Percentiles rank a stretch among this genome's conserved stretches.
These are phyloP conservation scores for Dipteronia dyeriana DNA, from an alignment of 345 rosid genomes.

Conservation along the genomic window DNA sequence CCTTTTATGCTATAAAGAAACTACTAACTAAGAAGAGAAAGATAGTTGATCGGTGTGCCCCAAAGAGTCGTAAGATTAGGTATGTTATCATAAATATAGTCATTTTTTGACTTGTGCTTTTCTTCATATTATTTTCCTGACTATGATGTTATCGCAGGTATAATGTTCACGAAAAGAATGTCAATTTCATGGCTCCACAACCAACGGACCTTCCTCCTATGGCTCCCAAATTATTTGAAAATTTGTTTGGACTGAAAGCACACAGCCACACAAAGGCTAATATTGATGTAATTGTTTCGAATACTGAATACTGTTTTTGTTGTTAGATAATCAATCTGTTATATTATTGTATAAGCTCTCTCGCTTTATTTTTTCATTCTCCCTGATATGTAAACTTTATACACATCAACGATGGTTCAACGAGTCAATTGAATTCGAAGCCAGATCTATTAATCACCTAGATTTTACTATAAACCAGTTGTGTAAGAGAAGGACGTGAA, in stretches of 20 bases:
- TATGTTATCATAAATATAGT: slow-evolving; percentile 13
- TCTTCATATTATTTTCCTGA: neutral
- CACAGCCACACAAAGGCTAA: slow-evolving; percentile 30
- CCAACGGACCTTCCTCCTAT: slow-evolving; percentile 59
- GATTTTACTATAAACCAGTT: neutral
- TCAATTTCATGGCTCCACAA: slow-evolving; percentile 81
- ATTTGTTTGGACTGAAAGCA: slow-evolving; percentile 72
- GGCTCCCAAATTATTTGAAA: slow-evolving; percentile 76
- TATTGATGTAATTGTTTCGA: neutral
- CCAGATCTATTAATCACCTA: neutral
- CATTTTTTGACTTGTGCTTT: neutral
- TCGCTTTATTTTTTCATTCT: no score
- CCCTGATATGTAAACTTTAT: no score
- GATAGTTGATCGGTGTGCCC: slow-evolving; percentile 81
- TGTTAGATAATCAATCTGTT: neutral
- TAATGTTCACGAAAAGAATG: slow-evolving; percentile 75
- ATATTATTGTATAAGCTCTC: no score
- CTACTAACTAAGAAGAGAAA: slow-evolving; percentile 84
- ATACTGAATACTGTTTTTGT: neutral
- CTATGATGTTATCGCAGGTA: slow-evolving; percentile 71
- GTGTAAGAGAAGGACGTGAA: neutral
- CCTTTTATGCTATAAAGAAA: slow-evolving; percentile 70
- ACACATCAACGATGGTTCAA: no score
- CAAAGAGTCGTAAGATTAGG: slow-evolving; percentile 92
- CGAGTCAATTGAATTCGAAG: neutral